A percentile compares a stretch with the other conserved stretches of the same genome.
These are phyloP conservation scores for Hyaloscypha bicolor DNA, from an alignment of 495 filamentous ascomycete species.

Conservation along the genomic window DNA sequence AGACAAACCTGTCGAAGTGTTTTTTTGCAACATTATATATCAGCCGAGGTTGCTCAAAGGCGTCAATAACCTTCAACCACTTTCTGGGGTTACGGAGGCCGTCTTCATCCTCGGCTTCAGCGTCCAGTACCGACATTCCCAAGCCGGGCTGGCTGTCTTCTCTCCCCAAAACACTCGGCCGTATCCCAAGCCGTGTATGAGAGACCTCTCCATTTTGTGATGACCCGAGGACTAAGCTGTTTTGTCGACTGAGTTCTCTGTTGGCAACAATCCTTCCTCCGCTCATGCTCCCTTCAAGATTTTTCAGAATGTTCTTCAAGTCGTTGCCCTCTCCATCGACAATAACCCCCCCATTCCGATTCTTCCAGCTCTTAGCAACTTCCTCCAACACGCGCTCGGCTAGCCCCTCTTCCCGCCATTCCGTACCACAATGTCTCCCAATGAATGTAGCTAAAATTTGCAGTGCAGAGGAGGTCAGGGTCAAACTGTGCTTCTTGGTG, in stretches of 20 bases:
- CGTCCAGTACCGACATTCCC: slow-evolving; percentile 59
- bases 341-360: slow-evolving; percentile 78
- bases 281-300: slow-evolving; percentile 79
- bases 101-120: slow-evolving; percentile 65
- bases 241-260: slow-evolving; percentile 56
- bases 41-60: slow-evolving; percentile 85
- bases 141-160: slow-evolving; percentile 66
- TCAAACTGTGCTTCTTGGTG: slow-evolving; percentile 96
- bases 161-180: slow-evolving; percentile 45
- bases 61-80: slow-evolving; percentile 77
- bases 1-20: slow-evolving; percentile 75
- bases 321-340: slow-evolving; percentile 79
- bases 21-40: slow-evolving; percentile 86
- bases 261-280: slow-evolving; percentile 66
- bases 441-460: slow-evolving; percentile 85
- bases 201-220: slow-evolving; percentile 22
- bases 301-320: slow-evolving; percentile 78
- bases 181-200: slow-evolving; percentile 38
- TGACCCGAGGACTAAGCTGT: slow-evolving; percentile 52
- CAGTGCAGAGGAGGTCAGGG: slow-evolving; percentile 84
- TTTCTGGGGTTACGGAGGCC: slow-evolving; percentile 63
- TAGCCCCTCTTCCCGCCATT: slow-evolving; percentile 93
- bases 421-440: slow-evolving; percentile 88
- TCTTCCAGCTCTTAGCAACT: slow-evolving; percentile 87
- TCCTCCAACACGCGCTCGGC: slow-evolving; percentile 93